A percentile compares a stretch with the other conserved stretches of the same genome.
Conservation (phyloP, 345 rosid genomes). For the Rhodamnia rubescens region DNA sequence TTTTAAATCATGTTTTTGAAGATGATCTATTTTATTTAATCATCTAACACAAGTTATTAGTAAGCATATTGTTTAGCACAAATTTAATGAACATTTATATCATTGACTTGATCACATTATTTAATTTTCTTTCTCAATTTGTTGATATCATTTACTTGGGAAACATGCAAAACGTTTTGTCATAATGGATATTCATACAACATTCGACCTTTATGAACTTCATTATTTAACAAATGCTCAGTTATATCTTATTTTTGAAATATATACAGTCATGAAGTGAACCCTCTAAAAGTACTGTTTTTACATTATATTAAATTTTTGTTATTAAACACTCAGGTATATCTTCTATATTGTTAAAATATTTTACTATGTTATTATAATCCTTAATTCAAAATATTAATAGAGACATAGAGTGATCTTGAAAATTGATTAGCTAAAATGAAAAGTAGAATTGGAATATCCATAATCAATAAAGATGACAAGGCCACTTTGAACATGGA, state of each 20-base stretch:
- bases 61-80: neutral
- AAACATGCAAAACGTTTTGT: neutral
- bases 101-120: neutral
- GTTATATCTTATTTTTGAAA: too few relatives aligned
- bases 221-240: too few relatives aligned
- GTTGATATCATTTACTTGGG: neutral
- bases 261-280: too few relatives aligned
- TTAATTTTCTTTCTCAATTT: neutral
- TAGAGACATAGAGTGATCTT: neutral
- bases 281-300: too few relatives aligned
- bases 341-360: neutral
- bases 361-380: neutral
- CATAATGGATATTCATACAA: too few relatives aligned
- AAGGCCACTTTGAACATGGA: neutral
- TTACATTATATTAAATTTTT: neutral
- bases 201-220: too few relatives aligned
- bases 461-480: neutral
- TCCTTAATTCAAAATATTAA: neutral
- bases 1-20: neutral
- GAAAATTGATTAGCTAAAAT: neutral
- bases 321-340: neutral
- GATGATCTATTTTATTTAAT: neutral
- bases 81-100: neutral
- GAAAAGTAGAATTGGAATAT: neutral
- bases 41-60: neutral